phyloP scores from a whole-genome alignment of 805 yeast species.

The Scheffersomyces ergatensis region DNA sequence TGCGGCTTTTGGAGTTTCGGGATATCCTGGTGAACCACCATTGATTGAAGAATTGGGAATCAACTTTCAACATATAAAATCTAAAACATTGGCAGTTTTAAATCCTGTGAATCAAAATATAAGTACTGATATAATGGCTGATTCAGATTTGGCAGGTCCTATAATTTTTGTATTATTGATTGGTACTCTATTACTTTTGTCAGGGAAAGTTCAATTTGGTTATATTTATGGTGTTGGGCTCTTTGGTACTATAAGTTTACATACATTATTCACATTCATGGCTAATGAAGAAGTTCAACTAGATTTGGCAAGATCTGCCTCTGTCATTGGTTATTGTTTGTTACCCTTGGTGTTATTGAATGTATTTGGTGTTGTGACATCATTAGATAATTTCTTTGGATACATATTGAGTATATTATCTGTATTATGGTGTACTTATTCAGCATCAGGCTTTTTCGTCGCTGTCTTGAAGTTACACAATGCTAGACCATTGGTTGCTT shows the following conservation, averaged over 20 bases:
- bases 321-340: conserved; percentile 91
- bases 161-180: conserved; percentile 81
- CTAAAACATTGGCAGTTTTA: conserved; percentile 82
- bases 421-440: conserved; percentile 87
- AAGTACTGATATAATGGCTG: conserved; percentile 74
- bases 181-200: conserved; percentile 75
- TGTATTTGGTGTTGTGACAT: conserved; percentile 62
- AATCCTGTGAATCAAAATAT: conserved; percentile 65
- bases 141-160: conserved; percentile 95
- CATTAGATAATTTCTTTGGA: conserved; percentile 73
- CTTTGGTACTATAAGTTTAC: conserved; percentile 83
- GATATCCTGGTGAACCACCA: conserved; percentile 95
- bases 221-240: conserved; percentile 95
- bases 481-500: conserved; percentile 88
- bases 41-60: conserved; percentile 90
- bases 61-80: conserved; percentile 81
- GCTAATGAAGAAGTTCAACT: conserved; percentile 61
- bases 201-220: conserved; percentile 96
- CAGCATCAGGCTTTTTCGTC: conserved; percentile 91
- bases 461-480: conserved; percentile 78
- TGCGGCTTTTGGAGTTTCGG: conserved; percentile 90
- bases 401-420: conserved; percentile 64
- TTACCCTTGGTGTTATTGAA: conserved; percentile 82
- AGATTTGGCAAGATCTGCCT: conserved; percentile 71
- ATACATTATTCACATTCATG: conserved; percentile 84